These are phyloP conservation scores for Aspergillus fumigatiaffinis DNA, from an alignment of 2,329 filamentous ascomycete genomes.

Conservation along the genomic window DNA sequence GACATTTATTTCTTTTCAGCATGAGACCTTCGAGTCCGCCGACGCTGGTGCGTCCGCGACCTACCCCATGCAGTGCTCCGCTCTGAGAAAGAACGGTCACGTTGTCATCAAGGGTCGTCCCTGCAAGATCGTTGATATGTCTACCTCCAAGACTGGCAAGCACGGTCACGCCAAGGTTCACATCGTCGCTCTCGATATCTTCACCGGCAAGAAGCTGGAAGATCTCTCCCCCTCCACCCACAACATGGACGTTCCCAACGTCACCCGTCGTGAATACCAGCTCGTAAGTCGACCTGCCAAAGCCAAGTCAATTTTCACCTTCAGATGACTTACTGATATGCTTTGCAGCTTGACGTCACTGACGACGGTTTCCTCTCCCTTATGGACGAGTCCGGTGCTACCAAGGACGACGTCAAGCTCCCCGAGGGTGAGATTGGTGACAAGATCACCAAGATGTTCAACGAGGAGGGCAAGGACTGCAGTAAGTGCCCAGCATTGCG, in stretches of 20 bases:
- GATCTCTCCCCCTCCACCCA: conserved; percentile 97
- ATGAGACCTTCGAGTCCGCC: conserved; percentile 83
- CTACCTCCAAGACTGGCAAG: conserved; percentile 99
- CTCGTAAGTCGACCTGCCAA: conserved; percentile 62
- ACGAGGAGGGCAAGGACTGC: conserved; percentile 81
- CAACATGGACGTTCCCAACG: conserved; percentile 85
- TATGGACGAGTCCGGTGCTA: conserved; percentile 78
- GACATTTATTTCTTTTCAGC: conserved; percentile 41
- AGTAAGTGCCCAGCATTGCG: conserved; percentile 60
- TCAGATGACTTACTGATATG: neutral
- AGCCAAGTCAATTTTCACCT: neutral
- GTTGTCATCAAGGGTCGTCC: conserved; percentile 98
- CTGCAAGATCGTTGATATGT: conserved; percentile 99
- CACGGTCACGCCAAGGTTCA: conserved; percentile 99
- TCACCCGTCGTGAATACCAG: conserved; percentile 85
- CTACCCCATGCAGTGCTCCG: conserved; percentile 98
- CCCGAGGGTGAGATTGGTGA: conserved; percentile 86
- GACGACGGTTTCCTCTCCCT: conserved; percentile 95
- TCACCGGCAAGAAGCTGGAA: conserved; percentile 99
- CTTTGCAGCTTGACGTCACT: conserved; percentile 75
- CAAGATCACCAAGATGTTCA: conserved; percentile 79
- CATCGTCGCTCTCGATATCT: conserved; percentile 96
- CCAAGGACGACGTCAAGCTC: conserved; percentile 92
- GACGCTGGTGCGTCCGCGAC: conserved; percentile 94
- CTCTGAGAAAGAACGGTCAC: conserved; percentile 98